Conservation (phyloP, 2,329 filamentous ascomycete genomes). For the Colletotrichum viniferum region DNA sequence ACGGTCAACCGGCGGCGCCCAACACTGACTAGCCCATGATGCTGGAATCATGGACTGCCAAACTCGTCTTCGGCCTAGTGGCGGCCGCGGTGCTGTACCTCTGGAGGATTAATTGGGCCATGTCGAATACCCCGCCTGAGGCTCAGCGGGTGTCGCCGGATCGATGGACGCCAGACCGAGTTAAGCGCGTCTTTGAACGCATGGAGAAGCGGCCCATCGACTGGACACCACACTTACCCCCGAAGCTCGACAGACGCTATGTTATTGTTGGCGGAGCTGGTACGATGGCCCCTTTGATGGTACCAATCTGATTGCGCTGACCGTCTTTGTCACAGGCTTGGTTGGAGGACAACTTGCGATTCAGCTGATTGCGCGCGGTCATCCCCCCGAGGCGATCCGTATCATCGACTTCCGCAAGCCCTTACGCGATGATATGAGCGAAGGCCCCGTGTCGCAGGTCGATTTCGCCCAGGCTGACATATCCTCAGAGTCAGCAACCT, state of each 20-base stretch:
- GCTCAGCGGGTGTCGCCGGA: constrained; percentile 32
- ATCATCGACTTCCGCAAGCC: constrained; percentile 56
- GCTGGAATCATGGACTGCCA: constrained; percentile 6
- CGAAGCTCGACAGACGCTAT: constrained; percentile 44
- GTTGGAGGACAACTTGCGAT: constrained; percentile 60
- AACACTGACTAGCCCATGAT: not conserved
- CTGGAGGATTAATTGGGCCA: constrained; percentile 39
- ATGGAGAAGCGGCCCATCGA: constrained; percentile 41
- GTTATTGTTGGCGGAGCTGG: constrained; percentile 52
- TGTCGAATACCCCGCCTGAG: constrained; percentile 40
- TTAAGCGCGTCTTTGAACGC: constrained; percentile 38
- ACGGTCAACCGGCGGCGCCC: not conserved
- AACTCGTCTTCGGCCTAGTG: not conserved
- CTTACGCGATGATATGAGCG: constrained; percentile 44
- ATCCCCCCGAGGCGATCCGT: constrained; percentile 54
- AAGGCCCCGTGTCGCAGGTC: constrained; percentile 37
- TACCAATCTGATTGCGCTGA: not conserved
- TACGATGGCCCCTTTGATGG: constrained; percentile 26
- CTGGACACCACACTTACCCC: constrained; percentile 42
- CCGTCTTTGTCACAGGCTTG: constrained; percentile 41
- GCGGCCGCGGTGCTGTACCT: constrained; percentile 33
- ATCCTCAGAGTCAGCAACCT: constrained; percentile 45
- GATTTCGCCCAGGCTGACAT: constrained; percentile 55
- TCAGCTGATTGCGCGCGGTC: constrained; percentile 57
- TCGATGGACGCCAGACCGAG: constrained; percentile 40